Base-by-base conservation (phyloP, 768 basidiomycete genomes). In the Boletus pseudopeckii region DNA sequence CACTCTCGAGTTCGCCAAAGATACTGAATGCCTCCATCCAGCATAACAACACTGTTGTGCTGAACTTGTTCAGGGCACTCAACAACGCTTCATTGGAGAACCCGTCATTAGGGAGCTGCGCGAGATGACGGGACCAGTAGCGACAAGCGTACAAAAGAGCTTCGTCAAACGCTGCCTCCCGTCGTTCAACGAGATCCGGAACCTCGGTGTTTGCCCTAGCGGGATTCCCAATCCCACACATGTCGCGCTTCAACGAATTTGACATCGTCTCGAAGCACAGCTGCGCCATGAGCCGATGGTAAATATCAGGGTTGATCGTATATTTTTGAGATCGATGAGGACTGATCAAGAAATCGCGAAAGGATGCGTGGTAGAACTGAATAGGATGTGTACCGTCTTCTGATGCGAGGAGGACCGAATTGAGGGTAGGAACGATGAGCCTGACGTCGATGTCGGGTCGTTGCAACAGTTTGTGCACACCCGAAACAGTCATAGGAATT, bases 291-390 rank as follows among this genome's bases (percentile, higher is more conserved):
- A 61, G 45, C 17, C 53, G 36, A 39, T 64, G 62, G 18, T 61
- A 64, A 0, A 37, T 51, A 14, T 34, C 50, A 7, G 62, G 62
- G 24, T 56, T 39, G 28, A 64, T 54, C 5, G 55, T 41, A 22
- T 52, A 64, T 11, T 56, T 54, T 17, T 42, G 44, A 2, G 63
- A 64, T 10, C 63, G 63, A 26, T 61, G 56, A 4, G 56, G 54
- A 15, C 28, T 49, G 48, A 50, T 39, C 43, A 64, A 22, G 30
- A 64, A 64, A 9, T 64, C 63, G 7, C 63, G 62, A 24, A 64
- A 64, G 5, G 63, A 64, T 0, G 62, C 54, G 24, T 64, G 63
- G 11, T 58, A 64, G 22, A 64, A 64, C 11, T 63, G 62, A 15
- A 64, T 56, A 1, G 62, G 54, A 10, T 56, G 62, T 36, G 49